Conservation (phyloP, 768 basidiomycete species). For the Rubroboletus satanas region DNA sequence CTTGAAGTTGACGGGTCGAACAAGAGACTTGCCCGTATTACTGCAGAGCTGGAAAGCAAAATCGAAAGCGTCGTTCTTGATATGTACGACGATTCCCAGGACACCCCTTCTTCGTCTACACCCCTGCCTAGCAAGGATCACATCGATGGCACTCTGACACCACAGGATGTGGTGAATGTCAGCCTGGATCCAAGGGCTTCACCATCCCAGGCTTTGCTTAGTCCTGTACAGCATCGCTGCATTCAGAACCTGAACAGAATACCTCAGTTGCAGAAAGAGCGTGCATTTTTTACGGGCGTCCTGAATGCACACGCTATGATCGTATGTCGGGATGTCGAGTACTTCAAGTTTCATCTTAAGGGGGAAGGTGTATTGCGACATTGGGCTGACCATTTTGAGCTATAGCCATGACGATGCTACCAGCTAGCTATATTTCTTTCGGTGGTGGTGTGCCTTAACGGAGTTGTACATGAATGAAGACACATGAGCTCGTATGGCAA, state of each 20-base stretch:
- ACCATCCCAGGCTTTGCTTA: constrained; percentile 45
- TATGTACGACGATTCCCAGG: constrained; percentile 46
- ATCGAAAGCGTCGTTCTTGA: constrained; percentile 62
- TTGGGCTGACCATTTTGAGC: constrained; percentile 61
- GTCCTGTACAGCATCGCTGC: constrained; percentile 53
- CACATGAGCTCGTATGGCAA: not conserved
- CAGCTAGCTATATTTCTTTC: not conserved
- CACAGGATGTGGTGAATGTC: not conserved
- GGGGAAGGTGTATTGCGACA: constrained; percentile 69
- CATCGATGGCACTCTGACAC: not conserved
- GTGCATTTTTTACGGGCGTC: constrained; percentile 57
- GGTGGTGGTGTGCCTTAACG: not conserved
- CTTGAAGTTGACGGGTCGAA: constrained; percentile 55
- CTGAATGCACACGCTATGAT: constrained; percentile 70
- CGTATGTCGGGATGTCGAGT: constrained; percentile 61
- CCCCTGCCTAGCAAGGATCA: not conserved
- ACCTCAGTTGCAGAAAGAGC: constrained; percentile 64
- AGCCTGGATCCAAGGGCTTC: constrained; percentile 5
- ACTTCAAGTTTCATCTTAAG: constrained; percentile 51
- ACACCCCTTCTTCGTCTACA: constrained; percentile 17
- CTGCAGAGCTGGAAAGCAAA: constrained; percentile 55
- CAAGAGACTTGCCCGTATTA: constrained; percentile 50
- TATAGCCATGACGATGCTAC: constrained; percentile 25
- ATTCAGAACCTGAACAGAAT: constrained; percentile 61
- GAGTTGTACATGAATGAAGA: not conserved